These are phyloP conservation scores for Monilinia laxa DNA, from an alignment of 2,329 filamentous ascomycete genomes.

Conservation along the genomic window DNA sequence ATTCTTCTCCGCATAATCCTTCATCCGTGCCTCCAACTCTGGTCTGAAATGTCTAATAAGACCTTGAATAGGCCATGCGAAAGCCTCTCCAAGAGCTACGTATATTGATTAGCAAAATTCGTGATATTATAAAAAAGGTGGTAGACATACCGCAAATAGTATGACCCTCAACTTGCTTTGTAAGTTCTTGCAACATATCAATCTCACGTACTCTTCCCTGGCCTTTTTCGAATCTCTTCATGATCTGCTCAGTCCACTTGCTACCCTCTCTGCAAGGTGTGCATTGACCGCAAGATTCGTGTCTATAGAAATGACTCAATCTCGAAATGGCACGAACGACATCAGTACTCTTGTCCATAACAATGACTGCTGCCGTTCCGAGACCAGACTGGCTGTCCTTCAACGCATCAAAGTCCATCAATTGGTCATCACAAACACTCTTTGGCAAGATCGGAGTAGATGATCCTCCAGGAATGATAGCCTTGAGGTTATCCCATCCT, in stretches of 20 bases:
- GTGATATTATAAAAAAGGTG: background rate
- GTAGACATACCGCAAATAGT: constrained; percentile 82
- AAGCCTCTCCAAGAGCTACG: constrained; percentile 86
- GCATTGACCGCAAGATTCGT: constrained; percentile 98
- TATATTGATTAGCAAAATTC: constrained; percentile 26
- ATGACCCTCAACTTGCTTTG: constrained; percentile 98
- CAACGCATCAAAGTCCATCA: constrained; percentile 98
- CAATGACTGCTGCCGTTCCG: constrained; percentile 94
- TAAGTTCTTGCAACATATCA: constrained; percentile 98
- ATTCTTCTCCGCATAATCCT: constrained; percentile 69
- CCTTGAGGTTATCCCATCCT: constrained; percentile 96
- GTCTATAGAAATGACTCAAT: constrained; percentile 94
- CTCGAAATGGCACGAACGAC: constrained; percentile 92
- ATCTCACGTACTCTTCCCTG: constrained; percentile 88
- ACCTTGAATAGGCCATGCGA: constrained; percentile 97
- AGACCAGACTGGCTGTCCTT: constrained; percentile 98
- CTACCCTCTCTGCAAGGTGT: constrained; percentile 98
- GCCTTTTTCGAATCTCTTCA: constrained; percentile 92
- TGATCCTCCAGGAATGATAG: constrained; percentile 92
- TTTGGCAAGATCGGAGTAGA: constrained; percentile 96
- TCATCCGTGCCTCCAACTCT: constrained; percentile 89
- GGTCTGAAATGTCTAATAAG: constrained; percentile 97
- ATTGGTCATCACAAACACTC: constrained; percentile 83
- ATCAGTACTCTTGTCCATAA: constrained; percentile 98
- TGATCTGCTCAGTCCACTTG: constrained; percentile 99